Percentiles rank a stretch among this genome's conserved stretches.
Evolutionary conservation across 116 monocot genomes (phyloP).

Genomic region (Trichopus zeylanicus): DNA sequence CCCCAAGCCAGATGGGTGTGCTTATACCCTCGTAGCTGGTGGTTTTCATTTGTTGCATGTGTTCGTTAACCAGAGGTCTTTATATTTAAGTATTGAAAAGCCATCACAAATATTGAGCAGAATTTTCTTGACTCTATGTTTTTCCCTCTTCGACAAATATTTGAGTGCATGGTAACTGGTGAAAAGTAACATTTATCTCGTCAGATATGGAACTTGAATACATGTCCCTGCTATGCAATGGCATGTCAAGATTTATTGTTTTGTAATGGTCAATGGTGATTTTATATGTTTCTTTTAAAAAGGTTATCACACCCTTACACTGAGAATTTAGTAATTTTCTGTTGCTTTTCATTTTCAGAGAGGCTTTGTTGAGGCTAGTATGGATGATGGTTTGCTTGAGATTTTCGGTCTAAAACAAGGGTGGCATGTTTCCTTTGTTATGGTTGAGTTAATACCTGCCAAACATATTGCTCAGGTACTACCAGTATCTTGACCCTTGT

Average conservation of each 20-base stretch:
- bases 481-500: neutral
- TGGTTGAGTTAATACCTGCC: conserved; percentile 55
- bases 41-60: too few relatives aligned
- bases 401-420: conserved; percentile 69
- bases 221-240: neutral
- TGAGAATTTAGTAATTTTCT: neutral
- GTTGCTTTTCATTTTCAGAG: conserved; percentile 17
- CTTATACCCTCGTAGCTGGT: too few relatives aligned
- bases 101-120: too few relatives aligned
- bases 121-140: too few relatives aligned
- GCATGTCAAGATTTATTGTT: too few relatives aligned
- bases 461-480: conserved; percentile 74
- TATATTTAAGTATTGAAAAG: too few relatives aligned
- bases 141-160: too few relatives aligned
- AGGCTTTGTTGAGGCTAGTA: conserved; percentile 62
- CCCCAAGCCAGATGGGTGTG: too few relatives aligned
- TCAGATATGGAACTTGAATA: neutral
- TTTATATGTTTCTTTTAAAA: neutral
- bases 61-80: too few relatives aligned
- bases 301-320: neutral
- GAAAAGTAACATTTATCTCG: too few relatives aligned
- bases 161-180: too few relatives aligned
- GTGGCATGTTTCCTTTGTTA: conserved; percentile 66
- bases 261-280: neutral
- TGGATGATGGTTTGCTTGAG: conserved; percentile 58